Conservation (phyloP, 106 monocot species). For the Amphibolis antarctica region DNA sequence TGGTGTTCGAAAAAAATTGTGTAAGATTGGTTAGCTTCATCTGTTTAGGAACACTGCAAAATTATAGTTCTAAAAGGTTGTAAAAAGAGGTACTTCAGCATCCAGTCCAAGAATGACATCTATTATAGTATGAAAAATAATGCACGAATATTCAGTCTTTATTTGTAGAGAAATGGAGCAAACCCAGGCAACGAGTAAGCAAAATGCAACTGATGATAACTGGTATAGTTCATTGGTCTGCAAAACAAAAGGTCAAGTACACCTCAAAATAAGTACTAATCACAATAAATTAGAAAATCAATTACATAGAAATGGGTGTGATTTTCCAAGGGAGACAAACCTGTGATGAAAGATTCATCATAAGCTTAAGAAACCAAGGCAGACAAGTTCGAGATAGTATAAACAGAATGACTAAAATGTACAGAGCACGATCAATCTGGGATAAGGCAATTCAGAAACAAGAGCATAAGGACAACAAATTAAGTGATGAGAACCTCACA, state of each 20-base stretch:
- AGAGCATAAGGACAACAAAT: neutral
- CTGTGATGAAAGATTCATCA: constrained; percentile 24
- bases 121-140: neutral
- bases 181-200: constrained; percentile 97
- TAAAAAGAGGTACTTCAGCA: too few species aligned
- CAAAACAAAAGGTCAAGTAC: constrained; percentile 8
- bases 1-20: too few species aligned
- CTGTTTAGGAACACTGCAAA: too few species aligned
- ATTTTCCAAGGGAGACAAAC: neutral
- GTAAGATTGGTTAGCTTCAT: too few species aligned
- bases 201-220: constrained; percentile 95
- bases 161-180: constrained; percentile 9
- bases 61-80: too few species aligned
- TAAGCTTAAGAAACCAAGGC: constrained; percentile 33
- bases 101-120: neutral
- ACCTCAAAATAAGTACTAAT: neutral
- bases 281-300: neutral
- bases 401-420: constrained; percentile 18
- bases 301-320: neutral
- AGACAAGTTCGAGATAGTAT: constrained; percentile 18
- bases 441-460: neutral
- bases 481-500: neutral
- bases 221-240: constrained; percentile 99
- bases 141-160: neutral
- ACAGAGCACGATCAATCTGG: constrained; percentile 23